Percentiles rank a stretch among this genome's conserved stretches.
These are phyloP conservation scores for Magnolia changhungtana DNA, from an alignment of 164 flowering plant genomes.

Conservation along the genomic window DNA sequence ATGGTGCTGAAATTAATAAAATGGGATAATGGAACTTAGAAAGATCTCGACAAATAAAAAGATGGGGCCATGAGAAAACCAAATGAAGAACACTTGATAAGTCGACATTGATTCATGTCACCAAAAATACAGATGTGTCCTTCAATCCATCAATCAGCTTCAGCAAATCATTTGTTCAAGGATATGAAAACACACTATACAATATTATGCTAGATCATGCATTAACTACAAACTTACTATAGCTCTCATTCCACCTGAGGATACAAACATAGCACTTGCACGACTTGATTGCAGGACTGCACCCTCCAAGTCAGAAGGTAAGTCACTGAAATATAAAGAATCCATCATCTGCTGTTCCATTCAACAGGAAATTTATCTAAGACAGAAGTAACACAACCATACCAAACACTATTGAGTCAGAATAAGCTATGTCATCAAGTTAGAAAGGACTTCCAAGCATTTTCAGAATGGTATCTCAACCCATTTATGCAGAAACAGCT, in stretches of 20 bases:
- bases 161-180: not conserved
- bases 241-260: conserved; percentile 90
- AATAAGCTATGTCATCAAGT: not conserved
- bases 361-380: not conserved
- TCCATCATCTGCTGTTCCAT: not conserved
- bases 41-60: not conserved
- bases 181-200: not conserved
- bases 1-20: not conserved
- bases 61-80: not conserved
- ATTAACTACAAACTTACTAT: conserved; percentile 51
- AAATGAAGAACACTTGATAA: not conserved
- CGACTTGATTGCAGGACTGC: conserved; percentile 85
- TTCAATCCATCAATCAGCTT: not conserved
- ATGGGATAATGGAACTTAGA: not conserved
- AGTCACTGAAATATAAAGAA: conserved; percentile 57
- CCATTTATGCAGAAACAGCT: too few species aligned
- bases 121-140: not conserved
- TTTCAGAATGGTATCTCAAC: not conserved
- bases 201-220: not conserved
- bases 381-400: not conserved
- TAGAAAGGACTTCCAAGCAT: not conserved
- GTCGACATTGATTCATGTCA: not conserved
- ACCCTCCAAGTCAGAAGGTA: conserved; percentile 93
- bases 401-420: not conserved
- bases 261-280: conserved; percentile 70